Evolutionary conservation across 805 yeast genomes (phyloP).

Genomic region (Kluyveromyces starmeri): DNA sequence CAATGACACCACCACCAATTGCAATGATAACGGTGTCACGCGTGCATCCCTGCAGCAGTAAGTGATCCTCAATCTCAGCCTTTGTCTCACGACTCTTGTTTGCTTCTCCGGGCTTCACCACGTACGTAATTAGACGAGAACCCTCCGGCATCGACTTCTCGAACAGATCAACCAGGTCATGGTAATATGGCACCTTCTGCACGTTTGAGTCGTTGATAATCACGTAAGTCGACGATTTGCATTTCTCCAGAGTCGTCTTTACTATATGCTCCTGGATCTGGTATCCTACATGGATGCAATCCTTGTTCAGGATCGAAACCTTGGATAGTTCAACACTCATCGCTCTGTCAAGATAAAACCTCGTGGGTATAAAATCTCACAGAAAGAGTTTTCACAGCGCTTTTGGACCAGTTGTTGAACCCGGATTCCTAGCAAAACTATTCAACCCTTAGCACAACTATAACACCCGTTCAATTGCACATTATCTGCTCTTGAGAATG

Average conservation of each 20-base stretch:
- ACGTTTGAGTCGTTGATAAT: conserved; percentile 82
- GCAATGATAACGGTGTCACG: conserved; percentile 93
- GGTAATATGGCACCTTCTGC: conserved; percentile 53
- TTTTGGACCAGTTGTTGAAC: too few relatives aligned
- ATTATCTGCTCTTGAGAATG: too few relatives aligned
- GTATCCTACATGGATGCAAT: conserved; percentile 85
- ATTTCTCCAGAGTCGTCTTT: conserved; percentile 46
- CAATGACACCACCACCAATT: conserved; percentile 97
- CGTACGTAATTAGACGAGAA: conserved; percentile 62
- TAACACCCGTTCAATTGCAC: too few relatives aligned
- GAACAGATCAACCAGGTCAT: conserved; percentile 38
- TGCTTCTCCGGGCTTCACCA: conserved; percentile 88
- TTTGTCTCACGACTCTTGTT: conserved; percentile 83
- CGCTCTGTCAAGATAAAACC: too few relatives aligned
- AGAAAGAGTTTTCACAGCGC: too few relatives aligned
- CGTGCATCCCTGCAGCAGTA: conserved; percentile 78
- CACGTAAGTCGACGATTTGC: conserved; percentile 86
- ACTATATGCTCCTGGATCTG: conserved; percentile 69
- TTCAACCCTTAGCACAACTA: too few relatives aligned
- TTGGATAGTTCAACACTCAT: conserved; percentile 30
- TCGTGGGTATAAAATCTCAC: too few relatives aligned
- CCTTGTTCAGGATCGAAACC: conserved; percentile 72
- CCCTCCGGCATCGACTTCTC: conserved; percentile 35
- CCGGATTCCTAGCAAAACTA: too few relatives aligned
- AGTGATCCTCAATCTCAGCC: conserved; percentile 85